Base-by-base conservation (phyloP, 1,284 basidiomycete species). In the Cryptococcus wingfieldii region DNA sequence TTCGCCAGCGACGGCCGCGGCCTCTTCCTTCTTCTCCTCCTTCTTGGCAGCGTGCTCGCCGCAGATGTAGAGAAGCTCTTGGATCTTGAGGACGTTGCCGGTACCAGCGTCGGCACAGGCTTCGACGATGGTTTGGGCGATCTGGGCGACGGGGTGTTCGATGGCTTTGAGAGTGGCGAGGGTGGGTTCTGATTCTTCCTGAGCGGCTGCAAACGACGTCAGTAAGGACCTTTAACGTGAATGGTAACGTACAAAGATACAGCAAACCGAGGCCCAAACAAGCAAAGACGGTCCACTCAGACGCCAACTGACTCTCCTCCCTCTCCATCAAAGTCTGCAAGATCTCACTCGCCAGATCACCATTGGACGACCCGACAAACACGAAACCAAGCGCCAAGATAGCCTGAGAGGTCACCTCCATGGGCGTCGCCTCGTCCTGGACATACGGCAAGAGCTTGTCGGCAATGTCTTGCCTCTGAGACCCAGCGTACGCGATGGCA, bases 151-250 rank as follows among this genome's bases (percentile, higher is more conserved):
- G 1, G 90, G 89, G 71, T 98, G 92, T 53, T 95, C 89, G 61
- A 98, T 94, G 5, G 89, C 92, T 75, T 94, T 95, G 61, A 99
- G 82, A 0, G 93, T 93, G 76, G 95, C 92, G 58, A 98, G 85
- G 3, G 94, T 97, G 1, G 94, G 91, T 69, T 99, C 96, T 0
- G 90, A 91, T 5, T 84, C 85, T 67, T 96, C 93, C 78, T 95
- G 90, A 51, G 88, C 82, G 59, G 90, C 90, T 91, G 67, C 41
- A n/a, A 2, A 2, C n/a, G 10, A 10, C 13, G 5, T 64, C 46
- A 63, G 58, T 55, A 42, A 19, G 13, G 12, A 14, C 13, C 18
- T 19, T 37, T 7, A 18, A 45, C 38, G 16, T 45, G 18, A 23
- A 12, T 45, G 19, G 18, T 8, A 5, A 77, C 83, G 49, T 62